A percentile compares a stretch with the other conserved stretches of the same genome.
Evolutionary conservation across 1,139 yeast genomes (phyloP).

Genomic region (Hansenula anomala): DNA sequence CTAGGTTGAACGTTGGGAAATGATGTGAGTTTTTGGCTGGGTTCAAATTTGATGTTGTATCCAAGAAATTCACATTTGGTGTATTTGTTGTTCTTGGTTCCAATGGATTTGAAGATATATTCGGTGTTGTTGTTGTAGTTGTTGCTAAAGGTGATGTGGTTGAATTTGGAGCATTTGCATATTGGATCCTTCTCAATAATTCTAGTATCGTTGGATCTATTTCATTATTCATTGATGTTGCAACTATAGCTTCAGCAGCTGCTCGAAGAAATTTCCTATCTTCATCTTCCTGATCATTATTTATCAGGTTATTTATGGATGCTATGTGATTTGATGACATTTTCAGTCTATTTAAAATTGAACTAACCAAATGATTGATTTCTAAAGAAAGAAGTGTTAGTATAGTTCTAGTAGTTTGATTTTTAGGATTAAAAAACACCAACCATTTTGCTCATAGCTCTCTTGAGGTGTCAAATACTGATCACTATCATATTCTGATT

Average conservation of each 20-base stretch:
- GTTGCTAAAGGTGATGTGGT: not conserved
- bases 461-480: no score
- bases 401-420: no score
- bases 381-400: no score
- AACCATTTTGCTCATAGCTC: no score
- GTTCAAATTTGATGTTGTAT: constrained; percentile 1
- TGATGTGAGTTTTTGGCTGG: constrained; percentile 12
- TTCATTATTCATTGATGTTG: constrained; percentile 22
- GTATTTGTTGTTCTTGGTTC: no score
- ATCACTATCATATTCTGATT: no score
- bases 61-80: no score
- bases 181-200: constrained; percentile 23
- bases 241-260: constrained; percentile 25
- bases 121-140: constrained; percentile 1
- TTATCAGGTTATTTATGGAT: constrained; percentile 6
- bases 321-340: constrained; percentile 6
- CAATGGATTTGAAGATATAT: not conserved
- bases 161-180: constrained; percentile 12
- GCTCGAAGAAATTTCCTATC: constrained; percentile 23
- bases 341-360: constrained; percentile 2
- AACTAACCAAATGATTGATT: not conserved
- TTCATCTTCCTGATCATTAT: constrained; percentile 17
- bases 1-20: constrained; percentile 21
- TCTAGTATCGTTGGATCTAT: constrained; percentile 24
- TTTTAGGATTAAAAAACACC: no score